phyloP scores from a whole-genome alignment of 1,139 yeast genomes.

The Chernovozyma aurita region DNA sequence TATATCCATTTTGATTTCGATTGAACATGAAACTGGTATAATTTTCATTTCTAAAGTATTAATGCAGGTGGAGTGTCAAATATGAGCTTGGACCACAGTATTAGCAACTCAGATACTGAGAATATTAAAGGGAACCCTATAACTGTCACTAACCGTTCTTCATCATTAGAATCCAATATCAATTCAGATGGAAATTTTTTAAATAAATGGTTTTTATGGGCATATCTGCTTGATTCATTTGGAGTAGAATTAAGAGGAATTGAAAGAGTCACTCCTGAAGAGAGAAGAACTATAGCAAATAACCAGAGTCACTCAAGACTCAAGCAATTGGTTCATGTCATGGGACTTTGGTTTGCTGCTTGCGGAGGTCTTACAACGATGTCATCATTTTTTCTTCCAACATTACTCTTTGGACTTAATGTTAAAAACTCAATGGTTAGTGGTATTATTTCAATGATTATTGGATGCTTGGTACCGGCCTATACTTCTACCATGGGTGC shows the following conservation, averaged over 20 bases:
- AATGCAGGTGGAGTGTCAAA: no score
- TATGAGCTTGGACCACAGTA: no score
- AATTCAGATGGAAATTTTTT: not conserved
- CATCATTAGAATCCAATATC: not conserved
- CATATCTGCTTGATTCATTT: slow-evolving; percentile 19
- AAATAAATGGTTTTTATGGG: slow-evolving; percentile 10
- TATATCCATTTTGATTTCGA: no score
- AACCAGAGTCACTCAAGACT: slow-evolving; percentile 8
- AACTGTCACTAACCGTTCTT: not conserved
- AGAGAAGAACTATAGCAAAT: slow-evolving; percentile 14
- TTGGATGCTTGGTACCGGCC: slow-evolving; percentile 39
- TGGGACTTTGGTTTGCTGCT: slow-evolving; percentile 35
- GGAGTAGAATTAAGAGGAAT: slow-evolving; percentile 32
- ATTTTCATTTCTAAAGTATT: no score
- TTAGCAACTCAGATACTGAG: no score
- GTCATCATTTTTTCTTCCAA: slow-evolving; percentile 35
- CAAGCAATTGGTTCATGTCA: slow-evolving; percentile 15
- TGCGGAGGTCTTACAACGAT: slow-evolving; percentile 39
- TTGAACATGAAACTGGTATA: no score
- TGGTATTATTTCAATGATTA: slow-evolving; percentile 25
- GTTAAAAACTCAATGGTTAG: slow-evolving; percentile 25
- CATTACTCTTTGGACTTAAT: slow-evolving; percentile 26
- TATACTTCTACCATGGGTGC: slow-evolving; percentile 40
- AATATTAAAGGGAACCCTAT: no score
- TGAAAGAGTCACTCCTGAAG: slow-evolving; percentile 24